A percentile compares a stretch with the other conserved stretches of the same genome.
Conservation (phyloP, 2,329 filamentous ascomycete species). For the Orbilia blumenaviensis region DNA sequence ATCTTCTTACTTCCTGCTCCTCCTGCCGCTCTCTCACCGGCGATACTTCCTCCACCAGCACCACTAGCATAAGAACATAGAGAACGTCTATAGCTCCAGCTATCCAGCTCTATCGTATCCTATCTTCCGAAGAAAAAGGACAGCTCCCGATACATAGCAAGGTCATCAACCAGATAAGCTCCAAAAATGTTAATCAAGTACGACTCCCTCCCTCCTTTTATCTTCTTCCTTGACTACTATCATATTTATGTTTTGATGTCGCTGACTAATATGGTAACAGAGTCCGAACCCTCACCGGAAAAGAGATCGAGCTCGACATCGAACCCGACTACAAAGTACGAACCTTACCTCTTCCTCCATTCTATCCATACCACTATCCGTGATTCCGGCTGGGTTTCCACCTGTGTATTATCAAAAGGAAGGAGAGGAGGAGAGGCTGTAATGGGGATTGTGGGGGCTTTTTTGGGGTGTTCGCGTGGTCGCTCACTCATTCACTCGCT, state of each 20-base stretch:
- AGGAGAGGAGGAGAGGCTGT: no score
- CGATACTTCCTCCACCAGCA: no score
- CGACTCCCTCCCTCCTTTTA: slow-evolving; percentile 53
- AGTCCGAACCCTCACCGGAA: slow-evolving; percentile 96
- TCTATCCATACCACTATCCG: neutral
- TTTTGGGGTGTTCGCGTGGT: neutral
- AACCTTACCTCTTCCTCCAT: neutral
- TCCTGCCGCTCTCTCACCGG: no score
- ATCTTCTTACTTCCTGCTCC: neutral
- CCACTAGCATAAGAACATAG: no score
- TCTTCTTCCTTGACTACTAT: no score
- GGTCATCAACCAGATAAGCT: neutral
- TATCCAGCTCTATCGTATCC: no score
- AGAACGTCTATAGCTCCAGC: no score
- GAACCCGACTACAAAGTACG: slow-evolving; percentile 89
- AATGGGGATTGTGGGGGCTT: no score
- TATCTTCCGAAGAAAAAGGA: no score
- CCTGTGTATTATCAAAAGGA: no score
- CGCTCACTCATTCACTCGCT: no score
- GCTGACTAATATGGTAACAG: slow-evolving; percentile 64
- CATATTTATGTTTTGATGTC: neutral
- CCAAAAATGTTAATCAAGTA: slow-evolving; percentile 67
- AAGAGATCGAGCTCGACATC: slow-evolving; percentile 98
- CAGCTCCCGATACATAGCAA: no score
- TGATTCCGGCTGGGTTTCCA: neutral